Evolutionary conservation across 805 yeast genomes (phyloP).

Genomic region (Diddensiella transvaalensis): DNA sequence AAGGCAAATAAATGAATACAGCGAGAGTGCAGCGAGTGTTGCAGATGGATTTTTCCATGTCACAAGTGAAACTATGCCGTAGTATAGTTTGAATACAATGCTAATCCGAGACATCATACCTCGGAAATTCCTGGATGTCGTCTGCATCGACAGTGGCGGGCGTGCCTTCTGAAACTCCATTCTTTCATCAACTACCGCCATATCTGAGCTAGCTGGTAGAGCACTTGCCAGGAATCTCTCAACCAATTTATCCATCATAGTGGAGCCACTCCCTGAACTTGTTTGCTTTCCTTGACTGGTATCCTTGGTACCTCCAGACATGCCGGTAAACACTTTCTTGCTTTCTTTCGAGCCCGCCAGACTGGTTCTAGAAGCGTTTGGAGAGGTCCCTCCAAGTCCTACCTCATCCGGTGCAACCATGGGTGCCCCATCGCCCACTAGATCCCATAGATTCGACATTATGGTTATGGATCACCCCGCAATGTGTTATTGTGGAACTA

Average conservation of each 20-base stretch:
- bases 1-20: conserved; percentile 47
- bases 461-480: too few relatives aligned
- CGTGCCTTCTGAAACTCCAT: conserved; percentile 57
- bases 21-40: conserved; percentile 54
- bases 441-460: conserved; percentile 10
- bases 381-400: background rate
- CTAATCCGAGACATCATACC: conserved; percentile 23
- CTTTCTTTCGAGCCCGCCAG: background rate
- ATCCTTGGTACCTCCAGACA: background rate
- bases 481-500: too few relatives aligned
- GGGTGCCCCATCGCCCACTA: background rate
- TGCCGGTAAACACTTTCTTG: background rate
- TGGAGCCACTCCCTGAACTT: background rate
- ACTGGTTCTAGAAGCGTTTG: background rate
- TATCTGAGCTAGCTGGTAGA: conserved; percentile 55
- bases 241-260: conserved; percentile 58
- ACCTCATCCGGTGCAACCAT: background rate
- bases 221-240: conserved; percentile 72
- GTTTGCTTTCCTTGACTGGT: background rate
- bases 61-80: conserved; percentile 50
- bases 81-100: conserved; percentile 50
- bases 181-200: conserved; percentile 38
- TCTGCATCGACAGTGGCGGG: conserved; percentile 65
- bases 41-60: conserved; percentile 63
- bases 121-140: conserved; percentile 50